Percentiles rank a stretch among this genome's conserved stretches.
These are phyloP conservation scores for Chytriomyces sp. DNA, from an alignment of 192 early-diverging fungal species.

Conservation along the genomic window DNA sequence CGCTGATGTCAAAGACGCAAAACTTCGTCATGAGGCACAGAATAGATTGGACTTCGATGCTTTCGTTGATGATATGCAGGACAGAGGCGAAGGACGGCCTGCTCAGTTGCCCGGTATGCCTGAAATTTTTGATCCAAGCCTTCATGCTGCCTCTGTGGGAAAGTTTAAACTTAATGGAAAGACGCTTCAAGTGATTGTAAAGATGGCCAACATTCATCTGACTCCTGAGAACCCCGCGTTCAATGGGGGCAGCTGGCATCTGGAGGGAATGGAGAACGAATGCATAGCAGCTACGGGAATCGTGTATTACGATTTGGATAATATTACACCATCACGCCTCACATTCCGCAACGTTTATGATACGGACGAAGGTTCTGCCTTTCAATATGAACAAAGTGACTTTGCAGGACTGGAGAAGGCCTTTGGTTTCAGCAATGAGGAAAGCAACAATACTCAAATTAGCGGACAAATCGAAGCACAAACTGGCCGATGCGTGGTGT, in stretches of 20 bases:
- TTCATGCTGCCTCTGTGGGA: background rate
- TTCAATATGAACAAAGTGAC: constrained; percentile 31
- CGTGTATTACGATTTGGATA: constrained; percentile 70
- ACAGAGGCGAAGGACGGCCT: constrained; percentile 1
- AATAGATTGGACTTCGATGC: constrained; percentile 17
- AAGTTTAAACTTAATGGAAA: constrained; percentile 31
- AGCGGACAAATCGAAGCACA: constrained; percentile 18
- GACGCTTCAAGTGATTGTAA: constrained; percentile 66
- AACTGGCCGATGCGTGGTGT: constrained; percentile 66
- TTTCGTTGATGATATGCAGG: constrained; percentile 18
- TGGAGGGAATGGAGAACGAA: constrained; percentile 74
- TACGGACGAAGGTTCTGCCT: constrained; percentile 9
- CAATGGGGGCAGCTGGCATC: constrained; percentile 65
- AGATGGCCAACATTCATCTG: constrained; percentile 69
- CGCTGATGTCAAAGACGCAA: background rate
- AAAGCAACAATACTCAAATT: background rate
- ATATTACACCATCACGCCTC: constrained; percentile 66
- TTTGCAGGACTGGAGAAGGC: constrained; percentile 23
- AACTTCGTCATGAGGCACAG: background rate
- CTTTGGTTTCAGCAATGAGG: constrained; percentile 27
- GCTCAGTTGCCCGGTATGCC: constrained; percentile 7
- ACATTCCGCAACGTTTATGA: constrained; percentile 50
- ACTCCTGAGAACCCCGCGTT: constrained; percentile 64
- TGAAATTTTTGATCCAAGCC: constrained; percentile 18
- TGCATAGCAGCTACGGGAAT: constrained; percentile 73